Evolutionary conservation across 2,329 filamentous ascomycete species (phyloP).

Genomic region (Davidsoniella australis): DNA sequence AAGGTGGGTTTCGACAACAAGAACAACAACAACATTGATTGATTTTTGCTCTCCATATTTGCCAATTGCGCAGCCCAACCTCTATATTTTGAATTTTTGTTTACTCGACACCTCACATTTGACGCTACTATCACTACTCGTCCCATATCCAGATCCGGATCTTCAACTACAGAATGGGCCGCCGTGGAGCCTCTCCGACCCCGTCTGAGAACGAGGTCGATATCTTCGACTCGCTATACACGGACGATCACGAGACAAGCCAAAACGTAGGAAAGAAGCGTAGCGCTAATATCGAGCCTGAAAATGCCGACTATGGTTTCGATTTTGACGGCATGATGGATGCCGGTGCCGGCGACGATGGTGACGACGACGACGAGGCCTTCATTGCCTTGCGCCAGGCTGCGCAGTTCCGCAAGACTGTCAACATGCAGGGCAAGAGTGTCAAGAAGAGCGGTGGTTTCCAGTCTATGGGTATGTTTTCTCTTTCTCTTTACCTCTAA

Average conservation of each 20-base stretch:
- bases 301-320: conserved; percentile 27
- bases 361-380: conserved; percentile 55
- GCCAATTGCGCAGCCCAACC: too few species aligned
- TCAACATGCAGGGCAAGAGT: conserved; percentile 66
- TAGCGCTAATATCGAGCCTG: conserved; percentile 5
- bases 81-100: too few species aligned
- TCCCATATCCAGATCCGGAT: not conserved
- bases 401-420: conserved; percentile 69
- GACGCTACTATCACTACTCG: too few species aligned
- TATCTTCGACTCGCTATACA: conserved; percentile 64
- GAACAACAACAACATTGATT: not conserved
- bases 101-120: too few species aligned
- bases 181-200: conserved; percentile 61
- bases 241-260: conserved; percentile 36
- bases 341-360: conserved; percentile 21
- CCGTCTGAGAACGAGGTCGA: conserved; percentile 83
- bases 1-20: not conserved
- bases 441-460: conserved; percentile 95
- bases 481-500: not conserved
- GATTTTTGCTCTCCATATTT: not conserved
- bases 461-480: conserved; percentile 63
- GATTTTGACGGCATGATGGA: conserved; percentile 47
- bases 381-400: conserved; percentile 84
- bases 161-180: conserved; percentile 38
- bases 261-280: conserved; percentile 17